Conservation (phyloP, 1,139 yeast species). For the Magnusiomyces tetraspermus region DNA sequence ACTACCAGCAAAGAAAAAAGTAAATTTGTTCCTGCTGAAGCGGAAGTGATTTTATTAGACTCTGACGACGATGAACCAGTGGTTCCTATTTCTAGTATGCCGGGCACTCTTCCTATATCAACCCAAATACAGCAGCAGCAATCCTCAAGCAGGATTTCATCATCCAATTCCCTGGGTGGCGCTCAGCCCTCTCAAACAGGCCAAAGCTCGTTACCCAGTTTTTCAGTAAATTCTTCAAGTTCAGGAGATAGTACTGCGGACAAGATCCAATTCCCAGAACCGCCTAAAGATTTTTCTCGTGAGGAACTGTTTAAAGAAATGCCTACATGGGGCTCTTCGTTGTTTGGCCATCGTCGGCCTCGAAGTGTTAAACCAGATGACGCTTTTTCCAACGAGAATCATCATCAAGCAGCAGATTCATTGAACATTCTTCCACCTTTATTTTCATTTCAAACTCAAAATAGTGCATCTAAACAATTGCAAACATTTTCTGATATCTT, state of each 20-base stretch:
- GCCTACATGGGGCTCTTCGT: slow-evolving; percentile 1
- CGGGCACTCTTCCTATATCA: too few species aligned
- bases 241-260: neutral
- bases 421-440: too few species aligned
- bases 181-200: neutral
- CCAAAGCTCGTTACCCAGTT: neutral
- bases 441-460: too few species aligned
- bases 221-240: too few species aligned
- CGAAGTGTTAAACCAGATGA: neutral
- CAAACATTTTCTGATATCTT: too few species aligned
- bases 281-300: neutral
- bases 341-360: neutral
- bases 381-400: neutral
- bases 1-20: slow-evolving; percentile 45
- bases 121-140: too few species aligned
- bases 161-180: too few species aligned
- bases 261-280: neutral
- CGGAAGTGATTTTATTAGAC: slow-evolving; percentile 29
- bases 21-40: slow-evolving; percentile 3
- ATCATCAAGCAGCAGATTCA: too few species aligned
- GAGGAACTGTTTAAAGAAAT: neutral
- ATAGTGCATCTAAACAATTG: too few species aligned
- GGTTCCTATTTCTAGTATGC: too few species aligned
- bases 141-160: too few species aligned
- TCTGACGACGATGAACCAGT: slow-evolving; percentile 13